Percentiles rank a stretch among this genome's conserved stretches.
Conservation (phyloP, 129 eudicot species). For the Saussurea involucrata region DNA sequence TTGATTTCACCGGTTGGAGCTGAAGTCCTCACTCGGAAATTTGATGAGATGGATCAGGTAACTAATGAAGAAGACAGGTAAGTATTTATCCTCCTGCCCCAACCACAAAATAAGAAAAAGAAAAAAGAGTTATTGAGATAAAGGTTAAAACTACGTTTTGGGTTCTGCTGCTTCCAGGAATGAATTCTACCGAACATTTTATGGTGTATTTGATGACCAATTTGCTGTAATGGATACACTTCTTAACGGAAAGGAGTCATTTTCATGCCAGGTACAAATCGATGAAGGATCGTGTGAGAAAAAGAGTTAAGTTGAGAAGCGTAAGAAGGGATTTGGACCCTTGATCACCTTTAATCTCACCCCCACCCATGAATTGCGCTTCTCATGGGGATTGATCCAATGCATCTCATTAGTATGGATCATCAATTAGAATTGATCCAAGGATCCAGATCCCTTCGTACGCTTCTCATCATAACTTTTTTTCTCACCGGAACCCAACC, state of each 20-base stretch:
- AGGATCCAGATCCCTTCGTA: no score
- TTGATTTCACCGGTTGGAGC: conserved; percentile 88
- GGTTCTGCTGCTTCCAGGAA: conserved; percentile 45
- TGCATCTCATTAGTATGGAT: no score
- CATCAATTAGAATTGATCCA: no score
- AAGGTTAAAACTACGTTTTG: background rate
- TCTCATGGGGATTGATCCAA: no score
- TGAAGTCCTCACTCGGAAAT: conserved; percentile 89
- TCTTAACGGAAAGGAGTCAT: conserved; percentile 84
- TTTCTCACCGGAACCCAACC: no score
- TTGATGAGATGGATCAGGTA: conserved; percentile 83
- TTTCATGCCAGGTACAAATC: conserved; percentile 77
- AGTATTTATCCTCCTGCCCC: background rate
- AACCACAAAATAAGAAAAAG: background rate
- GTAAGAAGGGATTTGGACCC: no score
- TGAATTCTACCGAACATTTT: conserved; percentile 63
- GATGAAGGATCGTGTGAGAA: no score
- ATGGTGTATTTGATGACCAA: conserved; percentile 80
- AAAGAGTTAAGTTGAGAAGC: no score
- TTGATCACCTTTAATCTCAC: no score
- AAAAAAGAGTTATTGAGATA: background rate
- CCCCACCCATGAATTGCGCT: no score
- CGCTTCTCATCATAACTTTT: no score
- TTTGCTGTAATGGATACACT: conserved; percentile 78
- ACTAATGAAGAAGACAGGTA: conserved; percentile 63